Evolutionary conservation across 176 grass and related monocot genomes (phyloP), one percentile per base, ranked within the genome.

Genomic region (Tuctoria greenei): DNA sequence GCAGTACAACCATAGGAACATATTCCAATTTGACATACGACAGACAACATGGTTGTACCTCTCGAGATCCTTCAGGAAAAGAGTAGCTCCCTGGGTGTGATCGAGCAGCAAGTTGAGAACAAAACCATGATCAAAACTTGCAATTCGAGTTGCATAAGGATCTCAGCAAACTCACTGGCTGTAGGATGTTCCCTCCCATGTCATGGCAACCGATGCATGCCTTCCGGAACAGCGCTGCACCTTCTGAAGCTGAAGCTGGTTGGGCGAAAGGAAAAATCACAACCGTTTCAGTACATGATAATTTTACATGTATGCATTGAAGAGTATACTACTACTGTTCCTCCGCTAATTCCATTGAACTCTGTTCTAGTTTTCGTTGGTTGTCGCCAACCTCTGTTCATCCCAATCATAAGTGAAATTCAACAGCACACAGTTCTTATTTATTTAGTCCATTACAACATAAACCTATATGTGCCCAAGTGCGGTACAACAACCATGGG

Each of bases 171-270:
- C 81, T 91, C 77, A 93, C 95, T 24, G 95, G 91, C 74, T 92
- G 95, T 47, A 97, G 42, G 45, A 97, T 92, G 72, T 93, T 97
- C 58, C 95, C 95, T 73, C 95, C 91, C 81, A 89, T 97, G 57
- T 92, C 95, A 81, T 97, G 95, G 82, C 95, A 93, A 16, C 91
- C 95, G 18, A 97, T 92, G 79, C 95, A 93, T 9, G 91, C 95
- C 66, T 92, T 93, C 55, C 79, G 66, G 84, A 97, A 97, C 57
- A 97, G 43, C 10, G 84, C 52, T 4, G 91, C 71, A 16, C 95
- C 95, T 74, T 79, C 73, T 1, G 90, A 69, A 23, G 75, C 73
- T 1, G 90, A 69, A 23, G 75, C 39, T 67, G 90, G 46, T 76
- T 93, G 84, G 0, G 85, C 74, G 64, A 91, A 25, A 6, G 7